Evolutionary conservation across 306 rosid genomes (phyloP), one percentile per base, ranked within the genome.

Genomic region (Lotus japonicus): DNA sequence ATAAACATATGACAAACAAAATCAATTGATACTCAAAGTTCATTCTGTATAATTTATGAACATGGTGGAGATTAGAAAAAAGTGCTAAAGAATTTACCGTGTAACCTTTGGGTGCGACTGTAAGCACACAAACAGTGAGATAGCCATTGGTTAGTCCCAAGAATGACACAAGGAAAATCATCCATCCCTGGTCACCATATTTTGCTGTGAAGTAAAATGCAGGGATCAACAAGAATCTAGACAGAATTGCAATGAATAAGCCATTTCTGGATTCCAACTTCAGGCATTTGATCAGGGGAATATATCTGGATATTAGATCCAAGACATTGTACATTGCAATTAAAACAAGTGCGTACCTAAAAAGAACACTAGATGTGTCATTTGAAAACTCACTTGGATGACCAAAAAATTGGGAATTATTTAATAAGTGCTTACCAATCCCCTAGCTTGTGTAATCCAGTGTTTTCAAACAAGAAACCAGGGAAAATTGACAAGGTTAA

Each of bases 181-280:
- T 88, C 90, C 96, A 89, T 52, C 95, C 94, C 14, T 89, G 87
- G 41, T 80, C 91, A 9, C 88, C 97, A 38, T 84, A 88, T 74
- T 86, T 89, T 35, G 89, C 94, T 0, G 94, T 83, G 70, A 83
- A 92, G 79, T 86, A 89, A 71, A 84, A 92, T 2, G 94, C 89
- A 2, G 96, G 97, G 70, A 92, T 66, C 49, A 88, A 45, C 38
- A 89, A 44, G 78, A 81, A 84, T 35, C 97, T 81, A 18, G 71
- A 46, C 46, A 85, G 57, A 70, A 77, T 57, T 23, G 86, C 77
- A 15, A 83, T 58, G 21, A 83, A 15, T 18, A 92, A 68, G 9
- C 86, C 82, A 60, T 76, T 88, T 66, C 97, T 84, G 6, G 96
- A 88, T 64, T 89, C 86, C 68, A 89, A 23, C 73, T 79, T 86